Evolutionary conservation across 106 monocot species (phyloP).

Genomic region (Dioscorea dumetorum): DNA sequence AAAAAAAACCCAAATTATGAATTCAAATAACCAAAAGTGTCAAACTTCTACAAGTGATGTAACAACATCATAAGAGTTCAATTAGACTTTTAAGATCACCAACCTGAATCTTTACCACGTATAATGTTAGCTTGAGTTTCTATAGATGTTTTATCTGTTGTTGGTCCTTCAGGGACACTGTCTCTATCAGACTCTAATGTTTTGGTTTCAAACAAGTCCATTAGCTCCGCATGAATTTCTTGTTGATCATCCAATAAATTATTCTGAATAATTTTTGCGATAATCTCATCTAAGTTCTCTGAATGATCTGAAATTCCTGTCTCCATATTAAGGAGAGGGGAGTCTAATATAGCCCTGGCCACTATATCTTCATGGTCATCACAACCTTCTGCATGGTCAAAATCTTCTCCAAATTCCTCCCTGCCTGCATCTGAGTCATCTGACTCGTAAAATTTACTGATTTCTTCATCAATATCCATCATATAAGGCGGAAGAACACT

Average conservation of each 20-base stretch:
- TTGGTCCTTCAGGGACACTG: background rate
- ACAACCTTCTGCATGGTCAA: constrained; percentile 3
- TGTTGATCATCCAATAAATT: background rate
- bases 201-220: background rate
- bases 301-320: constrained; percentile 1
- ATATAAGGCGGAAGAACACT: constrained; percentile 35
- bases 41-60: constrained; percentile 4
- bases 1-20: constrained; percentile 22
- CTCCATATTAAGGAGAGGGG: constrained; percentile 2
- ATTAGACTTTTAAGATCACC: background rate
- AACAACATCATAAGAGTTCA: background rate
- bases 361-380: constrained; percentile 2
- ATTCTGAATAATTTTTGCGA: background rate
- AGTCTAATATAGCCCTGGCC: background rate
- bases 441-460: constrained; percentile 14
- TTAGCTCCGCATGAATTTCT: background rate
- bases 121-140: constrained; percentile 4
- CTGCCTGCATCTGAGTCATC: constrained; percentile 2
- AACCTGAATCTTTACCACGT: constrained; percentile 16
- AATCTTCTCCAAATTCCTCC: constrained; percentile 8
- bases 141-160: constrained; percentile 6
- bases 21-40: background rate
- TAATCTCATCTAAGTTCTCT: background rate
- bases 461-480: constrained; percentile 39
- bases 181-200: constrained; percentile 1